These are phyloP conservation scores for Papilionanthe hybrid DNA, from an alignment of 116 monocot genomes.

Conservation along the genomic window DNA sequence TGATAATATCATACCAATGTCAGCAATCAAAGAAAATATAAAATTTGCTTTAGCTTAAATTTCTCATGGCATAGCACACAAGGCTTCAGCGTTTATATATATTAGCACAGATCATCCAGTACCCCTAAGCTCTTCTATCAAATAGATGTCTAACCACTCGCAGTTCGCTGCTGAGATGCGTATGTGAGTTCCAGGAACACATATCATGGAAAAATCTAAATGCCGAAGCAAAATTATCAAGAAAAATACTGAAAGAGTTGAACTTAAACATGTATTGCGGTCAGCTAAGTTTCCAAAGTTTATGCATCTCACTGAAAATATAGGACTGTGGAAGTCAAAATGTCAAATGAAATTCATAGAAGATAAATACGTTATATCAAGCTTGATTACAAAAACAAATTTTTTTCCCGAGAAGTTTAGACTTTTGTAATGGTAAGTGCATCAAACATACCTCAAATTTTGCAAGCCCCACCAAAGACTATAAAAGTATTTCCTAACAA, in stretches of 20 bases:
- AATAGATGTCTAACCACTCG: too few relatives aligned
- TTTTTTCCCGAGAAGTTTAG: not conserved
- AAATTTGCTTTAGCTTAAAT: too few relatives aligned
- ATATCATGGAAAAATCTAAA: too few relatives aligned
- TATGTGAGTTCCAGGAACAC: too few relatives aligned
- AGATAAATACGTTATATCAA: not conserved
- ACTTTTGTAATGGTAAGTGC: not conserved
- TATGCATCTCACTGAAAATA: not conserved
- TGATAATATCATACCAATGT: too few relatives aligned
- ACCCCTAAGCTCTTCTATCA: too few relatives aligned
- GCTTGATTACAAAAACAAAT: not conserved
- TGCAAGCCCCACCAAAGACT: constrained; percentile 99
- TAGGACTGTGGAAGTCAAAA: not conserved
- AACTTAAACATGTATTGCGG: not conserved
- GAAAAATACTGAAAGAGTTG: not conserved
- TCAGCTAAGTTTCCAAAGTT: not conserved
- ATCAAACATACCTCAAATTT: constrained; percentile 61
- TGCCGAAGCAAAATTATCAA: not conserved
- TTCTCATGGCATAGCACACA: too few relatives aligned
- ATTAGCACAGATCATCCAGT: too few relatives aligned
- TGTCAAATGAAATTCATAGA: not conserved
- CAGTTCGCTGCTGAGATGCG: too few relatives aligned
- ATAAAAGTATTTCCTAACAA: constrained; percentile 68
- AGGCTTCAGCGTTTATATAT: too few relatives aligned
- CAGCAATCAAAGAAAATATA: too few relatives aligned